These are phyloP conservation scores for Cytospora leucostoma DNA, from an alignment of 2,329 filamentous ascomycete species.

Conservation along the genomic window DNA sequence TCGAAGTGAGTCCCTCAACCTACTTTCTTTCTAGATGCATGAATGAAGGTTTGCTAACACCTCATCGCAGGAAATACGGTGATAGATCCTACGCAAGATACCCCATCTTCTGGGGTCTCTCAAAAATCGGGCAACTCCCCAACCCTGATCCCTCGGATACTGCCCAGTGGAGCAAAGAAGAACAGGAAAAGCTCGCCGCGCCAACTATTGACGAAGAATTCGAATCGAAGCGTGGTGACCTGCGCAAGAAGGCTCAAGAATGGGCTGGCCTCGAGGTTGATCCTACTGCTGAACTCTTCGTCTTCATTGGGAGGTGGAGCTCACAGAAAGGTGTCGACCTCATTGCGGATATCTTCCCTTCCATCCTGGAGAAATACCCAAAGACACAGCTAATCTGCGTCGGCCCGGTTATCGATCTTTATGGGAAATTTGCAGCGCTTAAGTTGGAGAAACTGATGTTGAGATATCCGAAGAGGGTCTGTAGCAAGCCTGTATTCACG, in stretches of 20 bases:
- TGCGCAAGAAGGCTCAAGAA: conserved; percentile 65
- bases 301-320: conserved; percentile 69
- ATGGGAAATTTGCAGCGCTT: conserved; percentile 67
- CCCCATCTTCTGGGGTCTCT: conserved; percentile 68
- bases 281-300: conserved; percentile 63
- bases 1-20: conserved; percentile 44
- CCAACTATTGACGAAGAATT: conserved; percentile 57
- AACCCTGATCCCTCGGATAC: conserved; percentile 68
- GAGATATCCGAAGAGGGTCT: conserved; percentile 65
- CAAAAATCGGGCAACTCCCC: conserved; percentile 62
- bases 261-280: conserved; percentile 66
- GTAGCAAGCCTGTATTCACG: conserved; percentile 69
- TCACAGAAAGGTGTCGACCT: conserved; percentile 70
- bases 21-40: neutral
- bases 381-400: conserved; percentile 64
- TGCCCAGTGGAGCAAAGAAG: conserved; percentile 57
- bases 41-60: neutral
- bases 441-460: conserved; percentile 67
- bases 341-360: conserved; percentile 67
- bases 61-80: conserved; percentile 55
- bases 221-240: conserved; percentile 53
- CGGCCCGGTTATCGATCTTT: conserved; percentile 67
- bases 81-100: conserved; percentile 67
- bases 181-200: conserved; percentile 47
- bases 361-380: conserved; percentile 59